Base-by-base conservation (phyloP, 306 rosid genomes). In the Senna siamea region DNA sequence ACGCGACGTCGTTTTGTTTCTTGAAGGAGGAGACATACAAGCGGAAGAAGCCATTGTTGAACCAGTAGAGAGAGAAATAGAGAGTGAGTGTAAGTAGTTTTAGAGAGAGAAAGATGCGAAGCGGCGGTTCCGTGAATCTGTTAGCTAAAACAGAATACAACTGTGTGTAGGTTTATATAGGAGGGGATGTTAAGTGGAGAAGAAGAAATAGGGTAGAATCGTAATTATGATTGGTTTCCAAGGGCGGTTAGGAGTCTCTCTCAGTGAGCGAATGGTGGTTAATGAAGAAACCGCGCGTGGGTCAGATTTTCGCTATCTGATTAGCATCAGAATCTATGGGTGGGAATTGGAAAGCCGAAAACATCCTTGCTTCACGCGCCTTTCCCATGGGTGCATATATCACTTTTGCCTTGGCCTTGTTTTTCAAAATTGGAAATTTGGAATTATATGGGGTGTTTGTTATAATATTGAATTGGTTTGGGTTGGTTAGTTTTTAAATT, bases 1-100 rank as follows among this genome's bases (percentile, higher is more conserved):
- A 32, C 51, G 58, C 13, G 47, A 13, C 30, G 50, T 30, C 52
- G 81, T 67, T 55, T 71, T 66, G 72, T 2, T 60, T 79, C 86
- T 79, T 60, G 86, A 66, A 37, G 47, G 74, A 28, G 53, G 46
- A 15, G 72, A 51, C 38, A 54, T 51, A 2, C 48, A 62, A 11
- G 17, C 11, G 4, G 68, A 52, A 19, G 59, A 62, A 38, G 83
- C 62, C 74, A 80, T 81, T 35, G 68, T 41, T 59, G 62, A 54
- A 22, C 4, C 18, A 34, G 59, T 32, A 17, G 5, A 59, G 43
- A 58, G 51, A 56, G 75, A 47, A 35, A n/a, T n/a, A n/a, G n/a
- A 11, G 7, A 38, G 60, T 47, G 52, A 55, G 76, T 26, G 15
- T 13, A 35, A 59, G 41, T 0, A 37, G 28, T 59, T 40, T 41